Evolutionary conservation across 2,329 filamentous ascomycete genomes (phyloP).

Genomic region (Aspergillus neoniger): DNA sequence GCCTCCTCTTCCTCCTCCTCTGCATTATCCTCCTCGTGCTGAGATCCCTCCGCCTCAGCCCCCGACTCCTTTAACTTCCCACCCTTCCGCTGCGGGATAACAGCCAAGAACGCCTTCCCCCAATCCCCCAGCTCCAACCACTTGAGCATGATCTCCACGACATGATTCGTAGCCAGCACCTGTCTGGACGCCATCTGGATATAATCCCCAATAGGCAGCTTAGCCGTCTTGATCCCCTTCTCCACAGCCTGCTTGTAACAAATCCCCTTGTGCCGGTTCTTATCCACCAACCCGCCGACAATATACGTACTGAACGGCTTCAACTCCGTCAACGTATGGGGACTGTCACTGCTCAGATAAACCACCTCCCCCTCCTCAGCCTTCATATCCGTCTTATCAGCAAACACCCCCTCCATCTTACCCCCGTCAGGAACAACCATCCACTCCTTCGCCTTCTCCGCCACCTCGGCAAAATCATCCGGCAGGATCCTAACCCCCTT

Average conservation of each 20-base stretch:
- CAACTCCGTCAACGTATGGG: constrained; percentile 76
- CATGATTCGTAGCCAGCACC: constrained; percentile 91
- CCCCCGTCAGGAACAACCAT: constrained; percentile 65
- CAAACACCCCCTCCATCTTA: constrained; percentile 61
- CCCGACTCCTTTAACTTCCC: constrained; percentile 60
- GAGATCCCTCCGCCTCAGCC: constrained; percentile 14
- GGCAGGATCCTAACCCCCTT: constrained; percentile 73
- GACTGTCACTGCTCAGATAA: constrained; percentile 91
- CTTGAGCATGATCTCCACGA: constrained; percentile 91
- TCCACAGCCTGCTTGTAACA: constrained; percentile 81
- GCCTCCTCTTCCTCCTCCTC: neutral
- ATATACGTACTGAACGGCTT: constrained; percentile 90
- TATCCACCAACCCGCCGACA: constrained; percentile 91
- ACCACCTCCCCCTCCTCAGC: constrained; percentile 64
- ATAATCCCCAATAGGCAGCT: constrained; percentile 91
- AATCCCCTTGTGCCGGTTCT: constrained; percentile 92
- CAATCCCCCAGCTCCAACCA: constrained; percentile 92
- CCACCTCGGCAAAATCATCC: constrained; percentile 71
- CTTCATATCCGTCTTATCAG: constrained; percentile 39
- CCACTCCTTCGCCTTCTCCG: constrained; percentile 63
- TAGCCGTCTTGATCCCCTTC: constrained; percentile 79
- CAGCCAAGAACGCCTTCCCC: constrained; percentile 82
- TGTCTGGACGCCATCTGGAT: constrained; percentile 85
- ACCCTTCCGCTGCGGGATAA: constrained; percentile 89
- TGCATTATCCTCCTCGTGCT: constrained; percentile 22